Base-by-base conservation (phyloP, 179 eudicot species). In the Vitellaria paradoxa region DNA sequence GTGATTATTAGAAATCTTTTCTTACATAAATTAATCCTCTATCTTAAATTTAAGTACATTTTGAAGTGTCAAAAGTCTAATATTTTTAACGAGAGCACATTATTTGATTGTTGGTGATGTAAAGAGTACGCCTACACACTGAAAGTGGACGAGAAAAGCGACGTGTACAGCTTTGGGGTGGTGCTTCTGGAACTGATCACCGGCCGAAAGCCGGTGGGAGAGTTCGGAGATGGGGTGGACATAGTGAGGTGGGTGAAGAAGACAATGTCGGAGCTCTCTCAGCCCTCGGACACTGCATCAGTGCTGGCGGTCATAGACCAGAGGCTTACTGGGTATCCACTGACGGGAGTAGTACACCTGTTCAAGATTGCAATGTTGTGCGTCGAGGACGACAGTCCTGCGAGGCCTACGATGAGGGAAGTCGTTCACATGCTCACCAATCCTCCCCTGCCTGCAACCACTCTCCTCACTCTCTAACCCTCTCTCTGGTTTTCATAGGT, bases 161-260 rank as follows among this genome's bases (percentile, higher is more conserved):
- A 93, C 24, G 98, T 93, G 0, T 93, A 93, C 87, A 93, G 98
- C 85, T 93, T 92, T 9, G 98, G 98, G 0, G 98, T 93, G 2
- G 98, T 93, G 45, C 88, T 93, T 45, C 77, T 93, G 37, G 98
- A 93, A 85, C 86, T 93, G 71, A 84, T 93, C 23, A 80, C 93
- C 3, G 97, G 95, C 1, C 82, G 90, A 13, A 92, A 88, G 72
- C 95, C 98, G 5, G 97, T 93, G 56, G 98, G 98, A 5, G 97
- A 93, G 60, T 93, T 93, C 6, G 98, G 97, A 0, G 97, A 90
- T 4, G 98, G 98, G 10, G 95, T 93, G 52, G 97, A 93, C 85
- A 93, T 93, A 75, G 98, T 93, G 75, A 88, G 95, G 80, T 93
- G 98, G 98, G 85, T 93, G 3, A 85, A 78, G 81, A 85, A 87